Conservation (phyloP, 164 flowering plant species). For the Magnolia officinalis region DNA sequence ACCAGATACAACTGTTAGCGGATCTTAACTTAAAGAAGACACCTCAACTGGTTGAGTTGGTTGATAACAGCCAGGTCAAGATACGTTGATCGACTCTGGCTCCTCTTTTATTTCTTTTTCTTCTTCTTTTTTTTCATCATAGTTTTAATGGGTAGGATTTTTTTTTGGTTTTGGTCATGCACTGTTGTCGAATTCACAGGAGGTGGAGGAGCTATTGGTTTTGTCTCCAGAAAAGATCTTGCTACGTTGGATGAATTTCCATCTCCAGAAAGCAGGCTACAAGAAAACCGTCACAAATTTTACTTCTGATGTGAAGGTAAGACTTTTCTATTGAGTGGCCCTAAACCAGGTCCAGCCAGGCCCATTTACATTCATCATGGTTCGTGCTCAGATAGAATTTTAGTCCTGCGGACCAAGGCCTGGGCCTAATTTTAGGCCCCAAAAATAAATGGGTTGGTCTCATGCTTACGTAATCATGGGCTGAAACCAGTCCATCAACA, state of each 20-base stretch:
- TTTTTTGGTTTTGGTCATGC: neutral
- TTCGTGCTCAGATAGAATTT: neutral
- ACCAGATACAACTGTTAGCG: conserved; percentile 86
- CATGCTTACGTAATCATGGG: neutral
- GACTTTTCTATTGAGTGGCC: neutral
- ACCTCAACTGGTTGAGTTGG: conserved; percentile 84
- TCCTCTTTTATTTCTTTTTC: neutral
- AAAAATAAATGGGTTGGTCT: neutral
- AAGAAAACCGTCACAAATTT: conserved; percentile 68
- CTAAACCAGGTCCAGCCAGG: neutral
- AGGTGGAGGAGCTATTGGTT: conserved; percentile 80
- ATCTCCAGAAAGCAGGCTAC: conserved; percentile 76
- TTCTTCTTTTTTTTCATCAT: neutral
- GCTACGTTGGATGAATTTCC: conserved; percentile 91
- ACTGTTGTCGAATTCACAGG: conserved; percentile 36
- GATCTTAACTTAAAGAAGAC: conserved; percentile 90
- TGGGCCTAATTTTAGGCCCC: neutral
- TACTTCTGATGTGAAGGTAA: conserved; percentile 85
- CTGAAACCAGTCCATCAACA: no score
- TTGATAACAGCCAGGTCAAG: conserved; percentile 65
- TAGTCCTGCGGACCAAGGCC: no score
- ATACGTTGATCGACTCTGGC: neutral
- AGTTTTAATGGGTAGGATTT: neutral
- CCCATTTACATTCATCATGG: neutral
- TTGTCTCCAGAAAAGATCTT: conserved; percentile 84